These are phyloP conservation scores for Tylopilus sp. DNA, from an alignment of 768 basidiomycete genomes.

Conservation along the genomic window DNA sequence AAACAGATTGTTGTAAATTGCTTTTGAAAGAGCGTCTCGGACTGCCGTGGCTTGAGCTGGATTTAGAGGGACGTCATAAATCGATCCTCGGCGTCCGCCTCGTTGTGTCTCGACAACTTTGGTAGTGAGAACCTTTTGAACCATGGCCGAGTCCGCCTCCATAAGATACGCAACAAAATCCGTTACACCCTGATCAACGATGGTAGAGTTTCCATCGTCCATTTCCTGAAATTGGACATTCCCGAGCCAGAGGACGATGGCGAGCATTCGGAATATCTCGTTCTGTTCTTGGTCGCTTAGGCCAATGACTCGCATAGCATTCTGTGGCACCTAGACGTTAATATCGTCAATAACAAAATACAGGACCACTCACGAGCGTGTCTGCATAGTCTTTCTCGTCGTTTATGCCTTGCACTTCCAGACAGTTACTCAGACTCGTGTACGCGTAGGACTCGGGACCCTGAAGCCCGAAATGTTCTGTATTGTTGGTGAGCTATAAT, in stretches of 20 bases:
- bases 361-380: conserved; percentile 63
- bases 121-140: conserved; percentile 85
- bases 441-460: conserved; percentile 95
- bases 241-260: conserved; percentile 91
- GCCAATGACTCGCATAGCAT: conserved; percentile 93
- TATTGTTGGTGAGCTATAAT: conserved; percentile 13
- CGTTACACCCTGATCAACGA: conserved; percentile 83
- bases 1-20: conserved; percentile 97
- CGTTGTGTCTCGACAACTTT: conserved; percentile 90
- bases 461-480: conserved; percentile 93
- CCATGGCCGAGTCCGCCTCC: conserved; percentile 73
- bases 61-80: conserved; percentile 97
- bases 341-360: conserved; percentile 1
- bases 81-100: conserved; percentile 87
- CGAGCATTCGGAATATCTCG: conserved; percentile 92
- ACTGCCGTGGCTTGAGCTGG: conserved; percentile 87
- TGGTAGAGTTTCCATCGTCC: conserved; percentile 83
- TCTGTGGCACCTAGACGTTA: conserved; percentile 39
- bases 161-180: conserved; percentile 95
- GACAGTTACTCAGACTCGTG: conserved; percentile 87
- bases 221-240: conserved; percentile 88
- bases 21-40: conserved; percentile 90
- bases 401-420: conserved; percentile 88
- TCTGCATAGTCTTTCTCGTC: conserved; percentile 85
- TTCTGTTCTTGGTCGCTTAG: conserved; percentile 80